Evolutionary conservation across 1,284 basidiomycete species (phyloP).

Genomic region (Phaffia rhodozyma): DNA sequence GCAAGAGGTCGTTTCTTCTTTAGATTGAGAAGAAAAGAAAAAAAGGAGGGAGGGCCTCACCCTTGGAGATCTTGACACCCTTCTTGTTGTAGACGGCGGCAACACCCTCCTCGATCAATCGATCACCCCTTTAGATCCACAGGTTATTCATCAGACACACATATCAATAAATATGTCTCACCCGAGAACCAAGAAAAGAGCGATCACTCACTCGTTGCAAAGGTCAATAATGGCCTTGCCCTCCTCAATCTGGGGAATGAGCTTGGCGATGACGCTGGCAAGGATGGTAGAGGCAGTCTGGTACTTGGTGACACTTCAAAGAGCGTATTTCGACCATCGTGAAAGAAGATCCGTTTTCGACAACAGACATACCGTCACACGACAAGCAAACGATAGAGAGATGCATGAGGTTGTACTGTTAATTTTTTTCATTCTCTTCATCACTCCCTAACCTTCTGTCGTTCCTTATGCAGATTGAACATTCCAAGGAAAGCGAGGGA

Average conservation of each 20-base stretch:
- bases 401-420: too few relatives aligned
- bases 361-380: not conserved
- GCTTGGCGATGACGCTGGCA: constrained; percentile 70
- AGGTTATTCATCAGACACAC: not conserved
- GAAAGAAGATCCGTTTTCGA: not conserved
- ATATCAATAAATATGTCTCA: not conserved
- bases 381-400: too few relatives aligned
- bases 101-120: constrained; percentile 74
- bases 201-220: constrained; percentile 49
- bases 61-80: constrained; percentile 77
- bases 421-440: too few relatives aligned
- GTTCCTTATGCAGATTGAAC: too few relatives aligned
- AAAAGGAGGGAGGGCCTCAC: constrained; percentile 38
- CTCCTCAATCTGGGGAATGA: constrained; percentile 60
- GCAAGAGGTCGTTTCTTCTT: not conserved
- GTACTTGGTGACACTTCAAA: constrained; percentile 38
- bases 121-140: constrained; percentile 51
- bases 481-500: not conserved
- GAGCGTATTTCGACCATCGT: not conserved
- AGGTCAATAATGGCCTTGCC: constrained; percentile 79
- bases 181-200: not conserved
- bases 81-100: constrained; percentile 73
- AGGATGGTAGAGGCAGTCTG: constrained; percentile 85
- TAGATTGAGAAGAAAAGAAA: too few relatives aligned
- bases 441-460: too few relatives aligned